phyloP scores from a whole-genome alignment of 2,329 filamentous ascomycete genomes.

The Colletotrichum camelliae region DNA sequence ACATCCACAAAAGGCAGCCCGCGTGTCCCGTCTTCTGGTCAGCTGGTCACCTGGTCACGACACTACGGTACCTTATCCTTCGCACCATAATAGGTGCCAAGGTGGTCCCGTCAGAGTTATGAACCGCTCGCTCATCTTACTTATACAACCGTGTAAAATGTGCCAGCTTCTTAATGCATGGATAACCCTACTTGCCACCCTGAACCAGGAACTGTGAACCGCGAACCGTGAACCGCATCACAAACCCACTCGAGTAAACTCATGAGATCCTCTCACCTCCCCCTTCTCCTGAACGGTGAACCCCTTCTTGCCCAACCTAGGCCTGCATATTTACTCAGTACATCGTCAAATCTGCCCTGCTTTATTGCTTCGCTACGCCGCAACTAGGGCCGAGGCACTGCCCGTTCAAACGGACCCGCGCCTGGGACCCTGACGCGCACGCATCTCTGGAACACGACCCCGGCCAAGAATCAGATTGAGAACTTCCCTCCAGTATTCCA shows the following conservation, averaged over 20 bases:
- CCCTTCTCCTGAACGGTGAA: not conserved
- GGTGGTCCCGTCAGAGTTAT: not conserved
- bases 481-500: not conserved
- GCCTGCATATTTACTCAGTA: too few species aligned
- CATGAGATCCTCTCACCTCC: not conserved
- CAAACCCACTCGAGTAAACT: not conserved
- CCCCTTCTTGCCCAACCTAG: not conserved
- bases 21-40: not conserved
- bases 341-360: not conserved
- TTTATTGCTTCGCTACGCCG: slow-evolving; percentile 4
- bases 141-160: not conserved
- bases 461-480: not conserved
- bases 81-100: not conserved
- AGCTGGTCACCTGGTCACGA: not conserved
- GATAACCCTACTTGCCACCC: not conserved
- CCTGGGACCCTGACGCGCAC: not conserved
- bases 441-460: slow-evolving; percentile 7
- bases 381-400: not conserved
- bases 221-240: not conserved
- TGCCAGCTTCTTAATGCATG: not conserved
- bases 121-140: not conserved
- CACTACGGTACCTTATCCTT: too few species aligned
- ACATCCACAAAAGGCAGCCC: not conserved
- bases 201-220: too few species aligned
- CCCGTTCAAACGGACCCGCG: slow-evolving; percentile 11